These are phyloP conservation scores for Penicillium subrubescens DNA, from an alignment of 495 filamentous ascomycete species.

Conservation along the genomic window DNA sequence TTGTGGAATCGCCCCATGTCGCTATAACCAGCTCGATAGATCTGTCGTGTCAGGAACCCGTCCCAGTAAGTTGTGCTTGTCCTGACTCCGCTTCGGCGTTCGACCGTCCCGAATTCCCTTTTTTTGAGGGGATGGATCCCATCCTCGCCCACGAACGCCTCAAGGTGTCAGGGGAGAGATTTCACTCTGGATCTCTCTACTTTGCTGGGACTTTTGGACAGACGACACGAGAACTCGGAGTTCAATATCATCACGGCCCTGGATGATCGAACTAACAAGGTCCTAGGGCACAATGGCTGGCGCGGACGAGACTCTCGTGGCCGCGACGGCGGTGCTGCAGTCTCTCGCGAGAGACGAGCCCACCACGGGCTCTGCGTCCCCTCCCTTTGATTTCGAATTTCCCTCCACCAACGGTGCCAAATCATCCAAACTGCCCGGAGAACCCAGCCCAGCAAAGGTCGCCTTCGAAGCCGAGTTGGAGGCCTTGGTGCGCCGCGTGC, in stretches of 20 bases:
- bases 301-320: slow-evolving; percentile 63
- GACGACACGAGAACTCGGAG: background rate
- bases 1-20: slow-evolving; percentile 42
- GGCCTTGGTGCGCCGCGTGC: slow-evolving; percentile 65
- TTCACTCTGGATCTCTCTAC: background rate
- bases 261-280: slow-evolving; percentile 23
- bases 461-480: slow-evolving; percentile 71
- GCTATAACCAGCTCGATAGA: slow-evolving; percentile 37
- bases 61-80: slow-evolving; percentile 31
- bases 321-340: slow-evolving; percentile 63
- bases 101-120: slow-evolving; percentile 10
- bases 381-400: slow-evolving; percentile 44
- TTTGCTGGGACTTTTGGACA: background rate
- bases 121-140: background rate
- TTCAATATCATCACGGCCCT: slow-evolving; percentile 5
- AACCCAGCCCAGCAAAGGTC: slow-evolving; percentile 61
- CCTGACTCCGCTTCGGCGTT: slow-evolving; percentile 3
- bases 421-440: slow-evolving; percentile 64
- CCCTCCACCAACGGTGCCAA: slow-evolving; percentile 44
- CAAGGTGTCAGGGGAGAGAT: slow-evolving; percentile 1
- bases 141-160: background rate
- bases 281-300: slow-evolving; percentile 54
- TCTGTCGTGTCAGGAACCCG: slow-evolving; percentile 46
- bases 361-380: slow-evolving; percentile 40
- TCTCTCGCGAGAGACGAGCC: slow-evolving; percentile 57